These are phyloP conservation scores for Flaveria floridana DNA, from an alignment of 140 eudicot species.

Conservation along the genomic window DNA sequence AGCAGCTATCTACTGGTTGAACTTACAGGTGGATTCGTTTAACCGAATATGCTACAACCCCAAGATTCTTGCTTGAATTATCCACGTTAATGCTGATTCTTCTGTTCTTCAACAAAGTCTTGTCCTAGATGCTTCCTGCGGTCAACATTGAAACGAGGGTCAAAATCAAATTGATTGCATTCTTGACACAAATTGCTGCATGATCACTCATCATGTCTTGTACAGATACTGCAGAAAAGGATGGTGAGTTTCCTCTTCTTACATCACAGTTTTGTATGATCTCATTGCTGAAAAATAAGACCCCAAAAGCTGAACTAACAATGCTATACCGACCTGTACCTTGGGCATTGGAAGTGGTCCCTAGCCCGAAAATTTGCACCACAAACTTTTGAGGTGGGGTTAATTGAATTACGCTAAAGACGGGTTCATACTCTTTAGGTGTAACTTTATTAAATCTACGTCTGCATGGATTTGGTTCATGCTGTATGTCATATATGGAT, in stretches of 20 bases:
- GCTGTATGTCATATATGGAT: neutral
- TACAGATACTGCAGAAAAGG: constrained; percentile 30
- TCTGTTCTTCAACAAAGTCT: constrained; percentile 51
- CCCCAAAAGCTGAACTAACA: constrained; percentile 15
- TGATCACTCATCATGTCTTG: constrained; percentile 23
- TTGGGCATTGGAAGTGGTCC: constrained; percentile 23
- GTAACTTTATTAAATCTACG: neutral
- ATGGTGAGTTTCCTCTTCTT: constrained; percentile 19
- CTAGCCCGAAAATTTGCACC: neutral
- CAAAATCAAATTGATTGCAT: constrained; percentile 18
- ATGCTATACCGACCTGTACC: neutral
- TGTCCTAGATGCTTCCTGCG: constrained; percentile 30
- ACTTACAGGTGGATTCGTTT: constrained; percentile 93
- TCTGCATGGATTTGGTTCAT: neutral
- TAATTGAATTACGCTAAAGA: constrained; percentile 11
- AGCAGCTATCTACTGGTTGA: constrained; percentile 99
- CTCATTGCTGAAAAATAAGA: neutral
- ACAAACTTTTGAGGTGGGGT: neutral
- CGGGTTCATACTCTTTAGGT: neutral
- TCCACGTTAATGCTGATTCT: constrained; percentile 53
- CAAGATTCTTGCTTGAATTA: constrained; percentile 51
- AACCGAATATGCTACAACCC: constrained; percentile 37
- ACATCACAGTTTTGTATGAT: constrained; percentile 24
- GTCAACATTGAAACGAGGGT: neutral
- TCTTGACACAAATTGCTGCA: constrained; percentile 13